These are phyloP conservation scores for Populus tremula DNA, from an alignment of 345 rosid genomes.

Conservation along the genomic window DNA sequence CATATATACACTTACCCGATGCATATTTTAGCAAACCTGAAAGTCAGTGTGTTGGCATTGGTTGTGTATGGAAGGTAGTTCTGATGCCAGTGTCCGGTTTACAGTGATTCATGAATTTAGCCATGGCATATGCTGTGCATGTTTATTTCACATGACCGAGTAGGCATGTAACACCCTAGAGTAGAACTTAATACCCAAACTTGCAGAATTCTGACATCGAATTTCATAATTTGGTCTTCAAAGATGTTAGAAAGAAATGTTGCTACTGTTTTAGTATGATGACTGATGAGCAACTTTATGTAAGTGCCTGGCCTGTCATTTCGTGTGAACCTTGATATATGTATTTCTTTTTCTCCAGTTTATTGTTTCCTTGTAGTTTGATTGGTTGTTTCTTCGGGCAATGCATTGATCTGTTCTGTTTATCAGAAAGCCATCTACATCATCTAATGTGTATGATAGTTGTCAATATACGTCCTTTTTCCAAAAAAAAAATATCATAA, in stretches of 20 bases:
- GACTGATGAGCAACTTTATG: background rate
- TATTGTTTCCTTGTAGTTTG: background rate
- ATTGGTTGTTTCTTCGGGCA: background rate
- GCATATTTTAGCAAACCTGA: background rate
- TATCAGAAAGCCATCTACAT: background rate
- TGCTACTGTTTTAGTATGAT: background rate
- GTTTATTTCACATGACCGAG: background rate
- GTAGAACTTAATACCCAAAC: background rate
- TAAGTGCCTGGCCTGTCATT: background rate
- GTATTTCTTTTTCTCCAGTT: background rate
- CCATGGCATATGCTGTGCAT: no score
- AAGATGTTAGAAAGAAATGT: background rate
- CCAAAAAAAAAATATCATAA: background rate
- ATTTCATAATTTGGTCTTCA: background rate
- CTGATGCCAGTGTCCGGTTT: background rate
- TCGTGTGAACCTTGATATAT: background rate
- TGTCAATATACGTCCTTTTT: background rate
- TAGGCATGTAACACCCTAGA: background rate
- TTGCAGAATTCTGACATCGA: background rate
- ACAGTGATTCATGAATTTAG: background rate
- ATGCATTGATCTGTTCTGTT: background rate
- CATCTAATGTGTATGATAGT: background rate
- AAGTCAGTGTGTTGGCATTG: background rate
- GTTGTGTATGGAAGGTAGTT: background rate
- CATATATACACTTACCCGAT: background rate